Evolutionary conservation across 2,329 filamentous ascomycete genomes (phyloP).

Genomic region (Ophiostoma piceae): DNA sequence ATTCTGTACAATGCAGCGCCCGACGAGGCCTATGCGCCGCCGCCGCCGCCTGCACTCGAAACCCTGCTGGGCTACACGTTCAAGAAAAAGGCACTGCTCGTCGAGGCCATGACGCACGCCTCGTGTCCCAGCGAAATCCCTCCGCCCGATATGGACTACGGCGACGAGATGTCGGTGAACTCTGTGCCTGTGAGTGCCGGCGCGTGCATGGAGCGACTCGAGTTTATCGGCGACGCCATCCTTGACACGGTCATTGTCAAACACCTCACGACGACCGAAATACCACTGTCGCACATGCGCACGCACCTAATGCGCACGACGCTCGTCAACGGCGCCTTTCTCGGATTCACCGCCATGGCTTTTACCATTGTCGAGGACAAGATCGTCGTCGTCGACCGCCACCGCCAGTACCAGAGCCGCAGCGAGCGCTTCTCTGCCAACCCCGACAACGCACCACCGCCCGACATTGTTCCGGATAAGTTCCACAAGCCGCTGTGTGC

Average conservation of each 20-base stretch:
- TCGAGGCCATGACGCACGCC: conserved; percentile 76
- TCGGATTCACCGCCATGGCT: conserved; percentile 70
- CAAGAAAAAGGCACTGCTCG: conserved; percentile 58
- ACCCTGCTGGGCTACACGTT: conserved; percentile 67
- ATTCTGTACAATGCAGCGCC: conserved; percentile 42
- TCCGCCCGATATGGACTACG: conserved; percentile 24
- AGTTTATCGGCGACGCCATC: conserved; percentile 82
- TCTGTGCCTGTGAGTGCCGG: conserved; percentile 32
- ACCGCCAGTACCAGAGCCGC: background rate
- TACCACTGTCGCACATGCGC: conserved; percentile 44
- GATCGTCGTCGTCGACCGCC: conserved; percentile 26
- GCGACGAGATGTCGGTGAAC: too few species aligned
- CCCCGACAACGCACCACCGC: background rate
- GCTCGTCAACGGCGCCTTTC: conserved; percentile 72
- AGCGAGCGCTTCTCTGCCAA: background rate
- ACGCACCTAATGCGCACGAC: conserved; percentile 75
- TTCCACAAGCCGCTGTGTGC: conserved; percentile 52
- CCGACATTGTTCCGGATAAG: background rate
- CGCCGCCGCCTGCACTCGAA: conserved; percentile 52
- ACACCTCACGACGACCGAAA: conserved; percentile 24
- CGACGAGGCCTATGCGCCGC: conserved; percentile 37
- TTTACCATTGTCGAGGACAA: conserved; percentile 31
- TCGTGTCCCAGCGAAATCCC: conserved; percentile 45
- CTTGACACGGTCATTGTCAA: conserved; percentile 70
- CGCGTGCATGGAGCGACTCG: conserved; percentile 63